Evolutionary conservation across 106 monocot genomes (phyloP).

Genomic region (Posidonia australis): DNA sequence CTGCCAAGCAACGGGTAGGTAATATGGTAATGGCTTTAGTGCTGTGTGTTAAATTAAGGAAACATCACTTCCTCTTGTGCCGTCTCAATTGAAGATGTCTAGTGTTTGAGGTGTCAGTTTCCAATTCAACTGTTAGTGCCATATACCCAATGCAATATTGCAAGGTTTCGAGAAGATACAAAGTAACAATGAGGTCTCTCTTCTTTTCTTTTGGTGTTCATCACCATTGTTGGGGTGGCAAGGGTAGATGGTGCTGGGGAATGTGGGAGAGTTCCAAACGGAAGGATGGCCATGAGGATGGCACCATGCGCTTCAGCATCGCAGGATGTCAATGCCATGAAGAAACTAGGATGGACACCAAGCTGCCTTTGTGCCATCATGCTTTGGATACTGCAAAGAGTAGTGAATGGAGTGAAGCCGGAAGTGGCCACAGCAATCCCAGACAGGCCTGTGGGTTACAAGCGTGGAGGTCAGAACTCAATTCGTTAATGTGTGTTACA

Average conservation of each 20-base stretch:
- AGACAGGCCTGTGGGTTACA: conserved; percentile 68
- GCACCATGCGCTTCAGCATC: conserved; percentile 42
- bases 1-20: no score
- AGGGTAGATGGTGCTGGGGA: conserved; percentile 42
- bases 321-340: conserved; percentile 27
- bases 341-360: conserved; percentile 42
- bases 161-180: neutral
- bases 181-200: neutral
- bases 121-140: neutral
- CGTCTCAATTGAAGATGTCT: no score
- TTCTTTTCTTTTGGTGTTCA: conserved; percentile 13
- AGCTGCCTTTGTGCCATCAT: conserved; percentile 67
- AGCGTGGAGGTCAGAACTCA: conserved; percentile 70
- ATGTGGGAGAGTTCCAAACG: conserved; percentile 36
- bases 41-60: no score
- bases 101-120: neutral
- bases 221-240: neutral
- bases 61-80: no score
- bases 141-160: neutral
- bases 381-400: conserved; percentile 49
- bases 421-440: conserved; percentile 59
- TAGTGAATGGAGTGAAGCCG: conserved; percentile 33
- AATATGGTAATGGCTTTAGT: no score
- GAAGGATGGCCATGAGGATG: conserved; percentile 42
- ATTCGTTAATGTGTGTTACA: no score